Percentiles rank a stretch among this genome's conserved stretches.
Conservation (phyloP, 2,329 filamentous ascomycete genomes). For the Alternaria triticimaculans region DNA sequence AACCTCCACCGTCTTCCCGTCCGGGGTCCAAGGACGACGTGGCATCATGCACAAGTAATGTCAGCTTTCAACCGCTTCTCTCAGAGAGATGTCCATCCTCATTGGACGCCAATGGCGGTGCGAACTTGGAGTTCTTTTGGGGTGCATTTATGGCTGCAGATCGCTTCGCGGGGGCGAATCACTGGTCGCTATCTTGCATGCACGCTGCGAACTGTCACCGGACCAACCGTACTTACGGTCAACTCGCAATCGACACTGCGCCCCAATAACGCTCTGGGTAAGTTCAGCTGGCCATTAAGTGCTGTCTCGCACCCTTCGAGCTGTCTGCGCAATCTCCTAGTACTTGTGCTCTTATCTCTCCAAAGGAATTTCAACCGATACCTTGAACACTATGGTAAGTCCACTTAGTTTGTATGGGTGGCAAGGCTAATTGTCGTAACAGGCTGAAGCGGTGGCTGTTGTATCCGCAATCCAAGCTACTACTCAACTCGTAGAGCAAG, state of each 20-base stretch:
- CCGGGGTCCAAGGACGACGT: background rate
- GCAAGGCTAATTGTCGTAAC: background rate
- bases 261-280: background rate
- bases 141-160: constrained; percentile 6
- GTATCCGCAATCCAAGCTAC: background rate
- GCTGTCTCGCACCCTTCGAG: background rate
- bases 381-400: background rate
- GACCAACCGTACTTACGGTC: constrained; percentile 1
- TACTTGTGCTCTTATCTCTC: background rate
- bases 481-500: constrained; percentile 14
- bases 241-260: background rate
- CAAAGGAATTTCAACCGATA: background rate
- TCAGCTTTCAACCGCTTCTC: background rate
- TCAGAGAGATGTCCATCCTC: background rate
- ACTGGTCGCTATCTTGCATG: background rate
- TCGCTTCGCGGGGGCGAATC: constrained; percentile 2
- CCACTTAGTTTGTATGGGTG: background rate
- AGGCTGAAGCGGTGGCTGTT: background rate
- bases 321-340: background rate
- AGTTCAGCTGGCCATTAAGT: background rate
- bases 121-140: background rate
- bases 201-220: constrained; percentile 5
- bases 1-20: background rate
- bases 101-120: background rate
- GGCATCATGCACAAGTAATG: background rate